Base-by-base conservation (phyloP, 192 early-diverging fungal genomes). In the Entomortierella beljakovae region DNA sequence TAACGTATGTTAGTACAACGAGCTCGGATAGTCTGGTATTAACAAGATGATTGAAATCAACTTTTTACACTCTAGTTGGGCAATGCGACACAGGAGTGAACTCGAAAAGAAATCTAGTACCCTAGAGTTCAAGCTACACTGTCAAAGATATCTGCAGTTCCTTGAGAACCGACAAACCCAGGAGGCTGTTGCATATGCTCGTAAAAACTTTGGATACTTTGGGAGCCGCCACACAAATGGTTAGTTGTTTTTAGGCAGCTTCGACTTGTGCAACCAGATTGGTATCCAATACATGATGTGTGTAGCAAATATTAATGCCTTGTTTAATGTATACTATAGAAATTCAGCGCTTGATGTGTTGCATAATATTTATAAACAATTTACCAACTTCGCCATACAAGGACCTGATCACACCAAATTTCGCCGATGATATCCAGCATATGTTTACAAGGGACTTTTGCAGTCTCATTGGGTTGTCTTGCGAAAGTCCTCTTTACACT, bases 121-220 rank as follows among this genome's bases (percentile, higher is more conserved):
- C 11, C 85, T 99, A n/a, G 96, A 96, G 81, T 99, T 98, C 83
- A 76, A 88, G n/a, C 85, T 99, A 56, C 93, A 94, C 58, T 77
- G 90, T 53, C 83, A 93, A 50, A 86, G 87, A 70, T 97, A 93
- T 56, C 64, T 99, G 32, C 90, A 95, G 80, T 83, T 92, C 23
- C 74, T 98, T 20, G 82, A 84, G 42, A 46, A 48, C 3, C 71
- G 81, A 16, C 52, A 82, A 10, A 49, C 50, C 3, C 57, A 79
- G 6, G 88, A 86, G 22, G 97, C 96, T 5, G 80, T 98, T 59
- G 52, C 53, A 6, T 98, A 98, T 76, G 92, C 95, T 15, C 84
- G 88, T 50, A 35, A 67, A 18, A 83, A 92, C 69, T 94, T 98
- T 82, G 79, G 69, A 10, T 74, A 81, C 26, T 97, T 96, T 77